Evolutionary conservation across 2,329 filamentous ascomycete species (phyloP).

Genomic region (Fusarium bactridioides): DNA sequence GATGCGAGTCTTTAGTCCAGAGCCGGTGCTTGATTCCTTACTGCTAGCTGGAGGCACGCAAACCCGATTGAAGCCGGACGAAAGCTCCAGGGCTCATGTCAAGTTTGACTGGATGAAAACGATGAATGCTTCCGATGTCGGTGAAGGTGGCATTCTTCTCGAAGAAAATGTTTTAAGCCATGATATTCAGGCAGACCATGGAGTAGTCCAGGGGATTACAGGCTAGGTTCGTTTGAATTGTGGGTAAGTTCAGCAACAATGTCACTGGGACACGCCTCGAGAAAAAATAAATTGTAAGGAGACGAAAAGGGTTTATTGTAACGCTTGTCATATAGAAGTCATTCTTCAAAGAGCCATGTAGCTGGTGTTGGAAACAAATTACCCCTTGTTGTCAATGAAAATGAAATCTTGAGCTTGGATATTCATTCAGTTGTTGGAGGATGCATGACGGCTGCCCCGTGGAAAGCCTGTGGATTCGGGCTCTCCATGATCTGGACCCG

Average conservation of each 20-base stretch:
- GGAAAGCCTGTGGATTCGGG: slow-evolving; percentile 12
- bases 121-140: neutral
- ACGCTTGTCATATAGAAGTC: too few species aligned
- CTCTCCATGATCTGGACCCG: neutral
- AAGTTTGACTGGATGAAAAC: neutral
- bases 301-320: too few species aligned
- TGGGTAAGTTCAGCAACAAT: neutral
- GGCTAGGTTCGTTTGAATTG: neutral
- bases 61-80: neutral
- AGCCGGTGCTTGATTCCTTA: neutral
- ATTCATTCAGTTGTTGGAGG: neutral
- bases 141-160: neutral
- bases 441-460: neutral
- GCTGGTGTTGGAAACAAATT: neutral
- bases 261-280: too few species aligned
- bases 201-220: neutral
- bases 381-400: neutral
- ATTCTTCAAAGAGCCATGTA: too few species aligned
- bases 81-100: neutral
- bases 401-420: neutral
- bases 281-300: neutral
- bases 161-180: neutral
- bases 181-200: neutral
- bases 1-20: neutral
- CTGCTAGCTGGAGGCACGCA: neutral